phyloP scores from a whole-genome alignment of 305 asterid species.

The Plantago lanceolata region DNA sequence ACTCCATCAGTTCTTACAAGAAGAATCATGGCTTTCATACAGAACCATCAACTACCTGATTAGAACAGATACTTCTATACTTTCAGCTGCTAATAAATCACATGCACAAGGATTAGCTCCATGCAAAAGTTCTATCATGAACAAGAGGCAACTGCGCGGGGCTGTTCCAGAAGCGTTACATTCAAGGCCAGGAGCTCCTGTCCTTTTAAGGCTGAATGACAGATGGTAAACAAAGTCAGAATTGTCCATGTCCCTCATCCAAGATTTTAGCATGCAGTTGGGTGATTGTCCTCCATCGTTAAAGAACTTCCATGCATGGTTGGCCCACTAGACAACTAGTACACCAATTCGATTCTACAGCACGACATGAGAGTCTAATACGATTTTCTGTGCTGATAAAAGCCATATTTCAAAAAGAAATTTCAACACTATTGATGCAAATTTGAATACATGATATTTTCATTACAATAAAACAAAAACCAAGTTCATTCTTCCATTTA shows the following conservation, averaged over 20 bases:
- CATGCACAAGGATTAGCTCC: neutral
- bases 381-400: neutral
- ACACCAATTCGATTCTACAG: neutral
- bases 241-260: neutral
- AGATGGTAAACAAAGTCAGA: neutral
- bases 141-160: neutral
- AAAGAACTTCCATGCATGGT: neutral
- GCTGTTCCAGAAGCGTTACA: neutral
- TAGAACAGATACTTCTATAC: neutral
- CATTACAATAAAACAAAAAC: slow-evolving; percentile 3
- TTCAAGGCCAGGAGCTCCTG: neutral
- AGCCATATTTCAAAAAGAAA: neutral
- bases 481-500: slow-evolving; percentile 4
- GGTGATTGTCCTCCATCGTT: neutral
- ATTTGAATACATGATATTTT: slow-evolving; percentile 7
- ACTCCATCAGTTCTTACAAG: slow-evolving; percentile 6
- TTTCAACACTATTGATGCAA: slow-evolving; percentile 7
- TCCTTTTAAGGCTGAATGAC: neutral
- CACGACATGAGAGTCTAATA: neutral
- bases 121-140: neutral
- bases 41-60: slow-evolving; percentile 4
- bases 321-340: neutral
- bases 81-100: neutral
- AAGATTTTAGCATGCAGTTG: neutral
- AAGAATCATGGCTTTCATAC: slow-evolving; percentile 6